phyloP scores from a whole-genome alignment of 768 basidiomycete species.

The Termitomyces sp. region DNA sequence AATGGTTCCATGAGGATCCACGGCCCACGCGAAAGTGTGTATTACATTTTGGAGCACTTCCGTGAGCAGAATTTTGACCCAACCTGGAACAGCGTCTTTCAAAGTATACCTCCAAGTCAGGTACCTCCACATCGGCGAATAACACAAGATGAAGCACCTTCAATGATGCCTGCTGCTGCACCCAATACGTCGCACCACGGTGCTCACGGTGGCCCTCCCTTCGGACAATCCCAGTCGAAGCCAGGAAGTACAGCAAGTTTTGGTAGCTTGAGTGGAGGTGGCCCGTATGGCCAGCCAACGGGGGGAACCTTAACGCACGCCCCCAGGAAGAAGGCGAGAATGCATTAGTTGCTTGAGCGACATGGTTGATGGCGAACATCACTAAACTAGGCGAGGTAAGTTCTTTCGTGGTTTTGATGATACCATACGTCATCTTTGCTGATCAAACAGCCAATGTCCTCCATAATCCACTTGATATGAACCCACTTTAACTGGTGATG shows the following conservation, averaged over 20 bases:
- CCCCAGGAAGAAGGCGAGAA: conserved; percentile 55
- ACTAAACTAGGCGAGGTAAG: conserved; percentile 8
- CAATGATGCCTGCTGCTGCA: conserved; percentile 68
- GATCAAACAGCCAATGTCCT: not conserved
- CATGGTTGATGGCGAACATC: not conserved
- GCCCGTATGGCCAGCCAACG: conserved; percentile 30
- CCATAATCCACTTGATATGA: not conserved
- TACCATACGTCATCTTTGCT: not conserved
- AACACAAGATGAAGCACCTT: conserved; percentile 88
- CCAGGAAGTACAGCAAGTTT: conserved; percentile 61
- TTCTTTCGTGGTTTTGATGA: not conserved
- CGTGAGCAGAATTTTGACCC: not conserved
- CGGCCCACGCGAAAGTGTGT: conserved; percentile 80
- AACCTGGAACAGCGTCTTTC: conserved; percentile 57
- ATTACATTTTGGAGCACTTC: not conserved
- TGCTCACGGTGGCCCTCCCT: conserved; percentile 24
- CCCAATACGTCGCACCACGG: conserved; percentile 40
- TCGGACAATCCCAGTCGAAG: conserved; percentile 51
- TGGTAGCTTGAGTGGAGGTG: conserved; percentile 56
- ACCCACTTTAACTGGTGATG: not conserved
- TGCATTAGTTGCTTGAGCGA: conserved; percentile 30
- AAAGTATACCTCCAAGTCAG: conserved; percentile 54
- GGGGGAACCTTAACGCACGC: conserved; percentile 28
- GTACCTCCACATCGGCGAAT: conserved; percentile 85
- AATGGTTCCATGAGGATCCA: conserved; percentile 93